phyloP scores from a whole-genome alignment of 768 basidiomycete genomes.

The Hydnum rufescens region DNA sequence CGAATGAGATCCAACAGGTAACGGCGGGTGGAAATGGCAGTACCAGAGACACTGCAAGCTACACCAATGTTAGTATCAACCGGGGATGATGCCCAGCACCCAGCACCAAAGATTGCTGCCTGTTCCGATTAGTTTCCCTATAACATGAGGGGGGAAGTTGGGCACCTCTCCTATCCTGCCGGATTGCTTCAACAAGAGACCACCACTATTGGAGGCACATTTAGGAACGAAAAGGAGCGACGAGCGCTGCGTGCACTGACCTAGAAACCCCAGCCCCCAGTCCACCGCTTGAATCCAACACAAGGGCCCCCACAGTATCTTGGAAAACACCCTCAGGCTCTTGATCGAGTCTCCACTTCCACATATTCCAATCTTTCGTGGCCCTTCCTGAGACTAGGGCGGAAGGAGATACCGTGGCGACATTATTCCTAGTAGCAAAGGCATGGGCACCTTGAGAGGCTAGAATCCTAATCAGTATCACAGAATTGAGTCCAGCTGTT shows the following conservation, averaged over 20 bases:
- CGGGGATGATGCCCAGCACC: constrained; percentile 42
- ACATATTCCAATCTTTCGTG: constrained; percentile 22
- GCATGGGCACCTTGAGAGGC: constrained; percentile 38
- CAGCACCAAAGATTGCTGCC: constrained; percentile 56
- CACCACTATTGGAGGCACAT: constrained; percentile 31
- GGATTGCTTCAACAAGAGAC: constrained; percentile 52
- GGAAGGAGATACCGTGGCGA: constrained; percentile 24
- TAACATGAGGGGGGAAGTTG: no score
- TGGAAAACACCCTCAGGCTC: constrained; percentile 21
- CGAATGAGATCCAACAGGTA: no score
- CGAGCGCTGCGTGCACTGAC: constrained; percentile 3
- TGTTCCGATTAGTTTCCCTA: constrained; percentile 13
- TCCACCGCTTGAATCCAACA: constrained; percentile 23
- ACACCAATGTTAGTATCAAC: constrained; percentile 17
- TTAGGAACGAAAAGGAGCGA: not conserved
- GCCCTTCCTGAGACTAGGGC: constrained; percentile 33
- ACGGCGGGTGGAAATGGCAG: no score
- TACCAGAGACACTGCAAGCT: constrained; percentile 56
- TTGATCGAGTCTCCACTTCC: not conserved
- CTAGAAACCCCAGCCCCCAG: constrained; percentile 17
- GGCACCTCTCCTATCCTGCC: constrained; percentile 58
- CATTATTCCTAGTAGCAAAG: constrained; percentile 26
- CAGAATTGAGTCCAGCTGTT: not conserved
- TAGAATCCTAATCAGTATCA: constrained; percentile 29
- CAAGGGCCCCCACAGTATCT: constrained; percentile 72